Evolutionary conservation across 2,329 filamentous ascomycete species (phyloP), one percentile per base, ranked within the genome.

Genomic region (Elsinoe perseae): DNA sequence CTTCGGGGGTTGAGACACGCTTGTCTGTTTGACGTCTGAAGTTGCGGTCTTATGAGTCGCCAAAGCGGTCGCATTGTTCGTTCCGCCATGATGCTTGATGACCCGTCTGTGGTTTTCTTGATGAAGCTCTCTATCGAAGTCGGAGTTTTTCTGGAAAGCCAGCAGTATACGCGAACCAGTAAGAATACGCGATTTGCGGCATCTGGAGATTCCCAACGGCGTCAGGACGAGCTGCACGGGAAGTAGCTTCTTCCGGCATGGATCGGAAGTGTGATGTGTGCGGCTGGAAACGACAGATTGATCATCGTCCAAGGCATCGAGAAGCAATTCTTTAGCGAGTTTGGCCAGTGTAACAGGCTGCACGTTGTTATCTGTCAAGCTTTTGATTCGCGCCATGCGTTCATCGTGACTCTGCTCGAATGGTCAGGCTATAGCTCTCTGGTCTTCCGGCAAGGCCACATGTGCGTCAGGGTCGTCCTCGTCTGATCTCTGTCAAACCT

Each of bases 1-100:
- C 64, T 62, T 5, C 61, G 64, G 55, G 12, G 3, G 9, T 16
- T 23, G 4, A 34, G 50, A 48, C 18, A 18, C 18, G 40, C 8
- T 3, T 6, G 9, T 27, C 1, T 32, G 21, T 8, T n/a, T 8
- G 21, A n/a, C 2, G 20, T 14, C 21, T 4, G 30, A 9, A 16
- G n/a, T 5, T 28, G 20, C 2, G 53, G 4, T 34, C 28, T 14
- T 10, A 56, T 18, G 1, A 32, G 38, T 18, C 53, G 38, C 53
- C 53, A 48, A 2, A 56, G 14, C 43, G 53, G 53, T n/a, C 53
- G 5, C 14, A 48, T 25, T 20, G 53, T 56, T 2, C 53, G 38
- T n/a, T 56, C 53, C 16, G 42, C 40, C 36, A 32, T 23, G 38
- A 44, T 7, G 6, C 6, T 16, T 16, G 34, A 48, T 48, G 43